Conservation (phyloP, 495 filamentous ascomycete genomes). For the Hypoxylon crocopeplum region DNA sequence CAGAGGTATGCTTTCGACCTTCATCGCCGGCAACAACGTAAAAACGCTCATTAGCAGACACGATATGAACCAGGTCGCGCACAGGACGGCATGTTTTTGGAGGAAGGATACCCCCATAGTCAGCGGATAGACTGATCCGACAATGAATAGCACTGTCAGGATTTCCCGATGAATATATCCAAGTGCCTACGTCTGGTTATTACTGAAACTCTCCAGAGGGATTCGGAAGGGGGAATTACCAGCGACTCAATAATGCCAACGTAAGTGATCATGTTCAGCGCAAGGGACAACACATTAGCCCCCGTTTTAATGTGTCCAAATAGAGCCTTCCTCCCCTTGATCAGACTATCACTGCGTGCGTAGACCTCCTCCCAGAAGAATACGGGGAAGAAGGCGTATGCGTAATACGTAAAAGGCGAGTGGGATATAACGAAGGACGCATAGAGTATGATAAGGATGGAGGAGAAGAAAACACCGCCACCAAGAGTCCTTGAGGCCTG, state of each 20-base stretch:
- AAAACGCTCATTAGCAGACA: conserved; percentile 89
- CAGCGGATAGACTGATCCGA: conserved; percentile 79
- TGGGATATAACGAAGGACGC: conserved; percentile 79
- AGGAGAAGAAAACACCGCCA: conserved; percentile 73
- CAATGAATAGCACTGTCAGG: conserved; percentile 78
- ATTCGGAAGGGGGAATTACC: conserved; percentile 53
- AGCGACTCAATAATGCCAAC: conserved; percentile 80
- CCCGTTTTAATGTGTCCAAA: conserved; percentile 70
- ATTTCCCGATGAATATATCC: conserved; percentile 93
- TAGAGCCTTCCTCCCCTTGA: conserved; percentile 70
- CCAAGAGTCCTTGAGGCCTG: conserved; percentile 67
- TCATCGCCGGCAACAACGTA: conserved; percentile 85
- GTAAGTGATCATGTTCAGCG: conserved; percentile 69
- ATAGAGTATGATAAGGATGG: conserved; percentile 75
- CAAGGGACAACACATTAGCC: conserved; percentile 59
- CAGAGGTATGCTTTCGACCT: conserved; percentile 75
- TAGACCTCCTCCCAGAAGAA: conserved; percentile 98
- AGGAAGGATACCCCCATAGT: conserved; percentile 78
- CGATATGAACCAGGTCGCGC: conserved; percentile 74
- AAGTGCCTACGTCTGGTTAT: conserved; percentile 52
- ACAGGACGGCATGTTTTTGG: conserved; percentile 64
- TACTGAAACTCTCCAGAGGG: not conserved
- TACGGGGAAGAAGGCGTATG: conserved; percentile 89
- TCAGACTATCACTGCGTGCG: conserved; percentile 73
- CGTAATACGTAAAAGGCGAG: conserved; percentile 86